Conservation (phyloP, 495 filamentous ascomycete species). For the Podospora australis region DNA sequence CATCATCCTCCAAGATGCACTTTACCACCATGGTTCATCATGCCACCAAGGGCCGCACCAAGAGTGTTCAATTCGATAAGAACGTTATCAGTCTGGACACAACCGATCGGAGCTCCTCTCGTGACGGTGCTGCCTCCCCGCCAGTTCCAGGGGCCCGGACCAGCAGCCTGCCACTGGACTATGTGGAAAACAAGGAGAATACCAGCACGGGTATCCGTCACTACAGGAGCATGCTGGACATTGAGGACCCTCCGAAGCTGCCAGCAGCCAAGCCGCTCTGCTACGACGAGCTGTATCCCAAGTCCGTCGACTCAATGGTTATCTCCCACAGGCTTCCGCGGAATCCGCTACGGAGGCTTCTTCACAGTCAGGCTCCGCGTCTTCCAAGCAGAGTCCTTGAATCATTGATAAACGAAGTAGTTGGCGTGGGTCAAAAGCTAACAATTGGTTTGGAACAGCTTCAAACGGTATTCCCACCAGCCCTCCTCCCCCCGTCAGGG, state of each 20-base stretch:
- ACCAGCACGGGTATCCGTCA: slow-evolving; percentile 24
- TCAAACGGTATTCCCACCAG: slow-evolving; percentile 40
- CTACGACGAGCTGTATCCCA: slow-evolving; percentile 42
- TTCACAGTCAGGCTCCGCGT: slow-evolving; percentile 32
- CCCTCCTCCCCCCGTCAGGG: slow-evolving; percentile 21
- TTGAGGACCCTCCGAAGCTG: slow-evolving; percentile 41
- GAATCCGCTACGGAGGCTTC: slow-evolving; percentile 5
- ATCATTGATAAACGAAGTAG: slow-evolving; percentile 3
- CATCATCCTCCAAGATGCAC: slow-evolving; percentile 35
- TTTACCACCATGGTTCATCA: slow-evolving; percentile 36
- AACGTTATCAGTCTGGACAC: slow-evolving; percentile 22
- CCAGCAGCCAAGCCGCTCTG: slow-evolving; percentile 38
- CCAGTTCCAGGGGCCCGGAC: slow-evolving; percentile 23
- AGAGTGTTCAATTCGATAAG: slow-evolving; percentile 43
- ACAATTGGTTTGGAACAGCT: slow-evolving; percentile 36
- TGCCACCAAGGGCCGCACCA: slow-evolving; percentile 35
- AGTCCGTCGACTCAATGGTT: slow-evolving; percentile 14
- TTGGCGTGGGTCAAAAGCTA: slow-evolving; percentile 1
- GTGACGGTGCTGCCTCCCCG: slow-evolving; percentile 19
- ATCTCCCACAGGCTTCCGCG: slow-evolving; percentile 3
- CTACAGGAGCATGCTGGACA: slow-evolving; percentile 45
- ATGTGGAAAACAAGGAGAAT: slow-evolving; percentile 28
- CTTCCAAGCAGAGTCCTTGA: slow-evolving; percentile 17
- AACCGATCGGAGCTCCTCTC: slow-evolving; percentile 12
- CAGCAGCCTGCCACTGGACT: slow-evolving; percentile 27